These are phyloP conservation scores for Brettanomyces custersianus DNA, from an alignment of 805 yeast genomes.

Conservation along the genomic window DNA sequence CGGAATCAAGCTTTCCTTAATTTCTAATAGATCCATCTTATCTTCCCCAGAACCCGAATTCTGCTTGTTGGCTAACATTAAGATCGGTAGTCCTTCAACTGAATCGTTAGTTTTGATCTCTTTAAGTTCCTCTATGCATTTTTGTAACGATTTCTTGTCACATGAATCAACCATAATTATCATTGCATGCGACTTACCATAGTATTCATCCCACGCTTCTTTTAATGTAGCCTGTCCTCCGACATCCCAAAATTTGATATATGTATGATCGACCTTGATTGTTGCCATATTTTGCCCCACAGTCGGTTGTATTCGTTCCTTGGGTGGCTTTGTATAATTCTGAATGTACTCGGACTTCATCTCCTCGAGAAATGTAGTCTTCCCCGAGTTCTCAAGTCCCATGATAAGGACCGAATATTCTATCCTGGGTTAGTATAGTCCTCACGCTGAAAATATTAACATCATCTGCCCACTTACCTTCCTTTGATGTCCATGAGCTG, in stretches of 20 bases:
- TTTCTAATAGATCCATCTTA: conserved; percentile 64
- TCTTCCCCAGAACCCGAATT: conserved; percentile 51
- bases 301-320: conserved; percentile 75
- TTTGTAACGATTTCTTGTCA: conserved; percentile 73
- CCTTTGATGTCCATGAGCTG: conserved; percentile 46
- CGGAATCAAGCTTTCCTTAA: conserved; percentile 76
- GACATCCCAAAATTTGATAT: conserved; percentile 87
- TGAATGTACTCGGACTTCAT: conserved; percentile 46
- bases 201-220: conserved; percentile 82
- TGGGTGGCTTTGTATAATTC: conserved; percentile 35
- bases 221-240: conserved; percentile 91
- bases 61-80: conserved; percentile 94
- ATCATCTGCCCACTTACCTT: conserved; percentile 27
- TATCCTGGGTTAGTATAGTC: not conserved
- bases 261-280: conserved; percentile 28
- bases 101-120: conserved; percentile 52
- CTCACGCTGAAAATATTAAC: not conserved
- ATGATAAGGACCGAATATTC: conserved; percentile 73
- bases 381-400: conserved; percentile 95
- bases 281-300: conserved; percentile 82
- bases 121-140: conserved; percentile 61
- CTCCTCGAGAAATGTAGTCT: conserved; percentile 71
- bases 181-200: conserved; percentile 79
- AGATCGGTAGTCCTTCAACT: conserved; percentile 73
- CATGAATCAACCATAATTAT: conserved; percentile 90